Base-by-base conservation (phyloP, 2,329 filamentous ascomycete genomes). In the Fusarium sambucinum region DNA sequence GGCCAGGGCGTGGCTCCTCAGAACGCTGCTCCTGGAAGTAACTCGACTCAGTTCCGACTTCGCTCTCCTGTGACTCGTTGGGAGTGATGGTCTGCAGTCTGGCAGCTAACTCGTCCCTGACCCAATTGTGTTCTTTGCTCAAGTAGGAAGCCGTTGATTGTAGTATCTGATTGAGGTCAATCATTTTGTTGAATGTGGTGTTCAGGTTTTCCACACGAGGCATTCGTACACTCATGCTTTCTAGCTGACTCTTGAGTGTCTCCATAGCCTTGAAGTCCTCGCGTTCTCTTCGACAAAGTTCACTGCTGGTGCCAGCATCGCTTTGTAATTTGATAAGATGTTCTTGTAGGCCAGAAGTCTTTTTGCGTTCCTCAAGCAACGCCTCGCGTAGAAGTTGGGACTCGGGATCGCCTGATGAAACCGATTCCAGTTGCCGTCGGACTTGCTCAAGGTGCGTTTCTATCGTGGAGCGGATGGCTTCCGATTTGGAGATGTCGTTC, bases 91-190 rank as follows among this genome's bases (percentile, higher is more conserved):
- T n/a, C 21, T 52, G 47, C 33, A 47, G 9, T 40, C 44, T 46
- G 32, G 21, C 45, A 19, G 59, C 37, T 7, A 78, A 57, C 33
- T 76, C 69, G 21, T 72, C 42, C 16, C 65, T 64, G 35, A 78
- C 65, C 78, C 78, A 80, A 8, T 48, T 41, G 21, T 66, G 68
- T 55, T 79, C 78, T 40, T 57, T 41, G 5, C 52, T 57, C 16
- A 80, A 57, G 59, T 76, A 78, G 17, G 46, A 46, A 19, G 75
- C 73, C 6, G 77, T 77, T 8, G 74, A 71, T 38, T 73, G 71
- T 35, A 80, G 67, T 19, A 73, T 38, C 10, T 71, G 61, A 38
- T 74, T 77, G 16, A 78, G 47, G 19, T 73, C 53, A n/a, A 69
- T 42, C 45, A 78, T 71, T 3, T 68, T 70, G 29, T 74, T 66